Base-by-base conservation (phyloP, 805 yeast genomes). In the Saccharomycopsis sp. region DNA sequence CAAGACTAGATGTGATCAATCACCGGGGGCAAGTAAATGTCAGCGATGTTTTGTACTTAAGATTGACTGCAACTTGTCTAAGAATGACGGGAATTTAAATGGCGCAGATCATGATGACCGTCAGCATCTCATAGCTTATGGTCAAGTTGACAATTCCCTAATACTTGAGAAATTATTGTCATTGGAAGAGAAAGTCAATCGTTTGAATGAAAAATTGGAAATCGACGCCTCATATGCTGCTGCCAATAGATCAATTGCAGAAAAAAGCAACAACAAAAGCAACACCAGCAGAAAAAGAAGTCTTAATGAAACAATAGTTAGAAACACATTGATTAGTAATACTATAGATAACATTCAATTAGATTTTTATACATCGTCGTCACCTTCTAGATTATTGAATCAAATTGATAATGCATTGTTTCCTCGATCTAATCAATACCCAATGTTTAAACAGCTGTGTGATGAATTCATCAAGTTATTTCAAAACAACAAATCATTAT, bases 1-100 rank as follows among this genome's bases (percentile, higher is more conserved):
- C 47, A 77, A 77, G 55, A 77, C 82, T 1, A 65, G 80, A 46
- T 77, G 84, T 56, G 79, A 72, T 47, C 65, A 67, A 0, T 53
- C 60, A 2, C 54, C 57, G 9, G 67, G 65, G 11, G 37, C 16
- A 11, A 16, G 16, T 3, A 67, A 68, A 50, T 77, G 83, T 52
- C 74, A 72, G 45, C 62, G 81, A 23, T 77, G 84, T 51, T 61
- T 59, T 35, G 65, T 75, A 23, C 53, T 77, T 32, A 58, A 69
- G 35, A 53, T 75, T 6, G 66, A 63, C 0, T 77, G 84, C 50
- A 72, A 79, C 0, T 53, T 76, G 34, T 64, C 58, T 45, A 53
- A 57, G 34, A 54, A 52, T 13, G 55, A 55, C 4, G 61, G 62
- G 43, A 56, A 57, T 13, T 28, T 49, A 14, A 44, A 26, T 8